Evolutionary conservation across 805 yeast species (phyloP), one percentile per base, ranked within the genome.

Genomic region (Lipomyces sp.): DNA sequence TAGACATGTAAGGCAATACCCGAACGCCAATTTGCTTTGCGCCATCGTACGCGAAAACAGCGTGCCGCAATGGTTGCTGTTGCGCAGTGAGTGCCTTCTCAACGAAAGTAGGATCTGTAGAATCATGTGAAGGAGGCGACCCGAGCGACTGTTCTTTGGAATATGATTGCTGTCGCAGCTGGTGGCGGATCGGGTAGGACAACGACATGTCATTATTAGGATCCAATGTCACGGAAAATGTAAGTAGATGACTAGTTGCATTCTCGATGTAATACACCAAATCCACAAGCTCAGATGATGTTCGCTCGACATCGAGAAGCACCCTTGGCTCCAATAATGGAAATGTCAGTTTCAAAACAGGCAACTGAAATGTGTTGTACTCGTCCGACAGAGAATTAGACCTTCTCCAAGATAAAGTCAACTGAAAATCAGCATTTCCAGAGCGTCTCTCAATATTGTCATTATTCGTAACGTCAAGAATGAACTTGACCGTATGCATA

Each of bases 291-390:
- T 57, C 61, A 29, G 55, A 55, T 49, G 18, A 11, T 55, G 53
- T 29, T 59, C 59, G 39, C 62, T 52, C 1, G 53, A 58, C 36
- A 37, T 65, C 68, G 2, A 83, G 70, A 29, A 85, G 65, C 2
- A 82, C 80, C 44, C 93, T 66, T 3, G 93, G 91, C 61, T 85
- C 91, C 49, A 81, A 72, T 43, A 82, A 71, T 2, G 90, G 86
- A 18, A 85, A 62, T 1, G 73, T 65, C 2, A 82, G 70, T 45
- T 79, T 80, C 74, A 81, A 76, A 11, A 75, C 68, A 8, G 69
- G 64, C 4, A 64, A 34, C 5, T 45, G 39, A 34, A 59, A 62
- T 14, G 37, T 49, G 31, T 63, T 63, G 14, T 34, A 35, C 1
- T 19, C 21, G 4, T 29, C 38, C 14, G 4, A 18, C 14, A 4